Base-by-base conservation (phyloP, 2,329 filamentous ascomycete genomes). In the Triangularia verruculosa region DNA sequence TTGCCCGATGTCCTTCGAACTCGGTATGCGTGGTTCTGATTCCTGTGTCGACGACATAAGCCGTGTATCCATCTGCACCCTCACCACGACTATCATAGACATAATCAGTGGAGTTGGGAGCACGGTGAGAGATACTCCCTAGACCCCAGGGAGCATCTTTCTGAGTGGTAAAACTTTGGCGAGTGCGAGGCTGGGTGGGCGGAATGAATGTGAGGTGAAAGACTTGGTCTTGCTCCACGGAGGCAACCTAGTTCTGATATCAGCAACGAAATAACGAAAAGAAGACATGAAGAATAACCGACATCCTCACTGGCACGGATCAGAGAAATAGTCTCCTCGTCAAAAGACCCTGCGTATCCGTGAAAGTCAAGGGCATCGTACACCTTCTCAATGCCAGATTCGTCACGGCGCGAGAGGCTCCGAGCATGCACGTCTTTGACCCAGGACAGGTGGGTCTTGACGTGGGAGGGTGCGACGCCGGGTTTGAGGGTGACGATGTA, bases 401-500 rank as follows among this genome's bases (percentile, higher is more conserved):
- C 75, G 64, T 74, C 69, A 56, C 76, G 75, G 64, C 74, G 73
- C 47, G 53, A 69, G 52, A 78, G 65, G 68, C 75, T 78, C 60
- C 76, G 74, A 62, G 70, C 69, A 65, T 79, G 78, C 8, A 79
- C 70, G 58, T 72, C 71, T 34, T 66, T 70, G 56, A 76, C 77
- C 75, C 76, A 76, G 67, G 64, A 70, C 20, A 77, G 25, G 67
- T 80, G 78, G 13, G 70, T 70, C 62, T 76, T 72, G 65, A 78
- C 68, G 56, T 73, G 70, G 54, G 69, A 63, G n/a, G 67, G 64
- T 61, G 70, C 72, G 59, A 73, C 69, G 15, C 73, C 75, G 27
- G 68, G 66, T 71, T 78, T 78, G 65, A 80, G 64, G 66, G 76
- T 78, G 68, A 80, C 74, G 52, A 80, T 79, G 70, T 77, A 80